Evolutionary conservation across 345 rosid species (phyloP), one percentile per base, ranked within the genome.

Genomic region (Rhodamnia argentea): DNA sequence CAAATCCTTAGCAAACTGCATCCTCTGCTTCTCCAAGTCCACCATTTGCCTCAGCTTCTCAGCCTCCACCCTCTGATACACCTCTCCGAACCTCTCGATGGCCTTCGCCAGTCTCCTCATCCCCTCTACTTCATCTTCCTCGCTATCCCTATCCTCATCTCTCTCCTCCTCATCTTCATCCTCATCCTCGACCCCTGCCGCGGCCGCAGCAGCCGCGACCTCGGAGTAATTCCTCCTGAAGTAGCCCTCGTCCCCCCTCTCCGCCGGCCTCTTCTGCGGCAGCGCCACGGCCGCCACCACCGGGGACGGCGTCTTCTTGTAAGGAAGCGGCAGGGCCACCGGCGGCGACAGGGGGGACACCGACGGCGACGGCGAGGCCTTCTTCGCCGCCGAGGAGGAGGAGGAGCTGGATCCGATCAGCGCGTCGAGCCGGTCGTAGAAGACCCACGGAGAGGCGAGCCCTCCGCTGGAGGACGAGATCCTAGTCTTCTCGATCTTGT

Each of bases 1-100:
- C 92, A 98, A 90, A 87, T 96, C 99, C 90, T 94, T 98, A 22
- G 98, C 93, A 51, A 98, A 96, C 88, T 94, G 90, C 99, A 98
- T 96, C 89, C 99, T 92, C 88, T 98, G 99, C 92, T 96, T 98
- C 94, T 98, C 99, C 93, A 98, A 86, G 87, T 98, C 99, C 84
- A 96, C 94, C 99, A 96, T 95, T 78, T 98, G 98, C 90, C 92
- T 96, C 87, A 95, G 85, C 87, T 96, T 98, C 90, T 92, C 97
- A 84, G 92, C 96, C 84, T 96, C 99, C 32, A 98, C 95, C 50
- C 94, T 93, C 90, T 94, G 95, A 76, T 95, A 98, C 83, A 96
- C 94, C 93, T 94, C 90, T 20, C 99, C 98, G 29, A 98, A 93
- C 92, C 92, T 92, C 93, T 96, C 98, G 16, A 98, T 93, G 26